Evolutionary conservation across 371 early-diverging fungal species (phyloP), one percentile per base, ranked within the genome.

Genomic region (Lichtheimia hyalospora): DNA sequence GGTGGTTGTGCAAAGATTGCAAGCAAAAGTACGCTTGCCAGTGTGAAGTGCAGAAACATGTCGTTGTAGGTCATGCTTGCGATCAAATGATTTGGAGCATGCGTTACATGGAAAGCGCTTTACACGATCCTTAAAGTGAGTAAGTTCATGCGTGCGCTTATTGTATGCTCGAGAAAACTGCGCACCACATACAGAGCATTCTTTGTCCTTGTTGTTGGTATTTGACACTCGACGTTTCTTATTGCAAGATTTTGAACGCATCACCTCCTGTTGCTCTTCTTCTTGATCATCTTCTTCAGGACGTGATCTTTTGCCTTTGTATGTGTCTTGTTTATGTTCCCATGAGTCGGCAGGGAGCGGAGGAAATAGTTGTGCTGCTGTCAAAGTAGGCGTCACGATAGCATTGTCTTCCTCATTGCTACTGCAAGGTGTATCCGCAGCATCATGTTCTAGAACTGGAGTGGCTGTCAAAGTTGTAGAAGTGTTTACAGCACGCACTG

Each of bases 21-120:
- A 91, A 27, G 51, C 57, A 64, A 73, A 77, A 18, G 74, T 65
- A 18, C 84, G 75, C 64, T 82, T 79, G 18, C 77, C 77, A 42
- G 75, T 63, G 56, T 89, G 89, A 24, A 85, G 85, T 3, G 84
- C 81, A 12, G 76, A 77, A 24, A 82, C 62, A 64, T 94, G 93
- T 18, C 95, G 80, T 61, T 87, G 84, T 50, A 89, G 70, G 64
- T 94, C 89, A 49, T 88, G 84, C 49, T 79, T 81, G 48, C 90
- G 80, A n/a, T 82, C 82, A 67, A 89, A 90, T 1, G 70, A 57
- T 54, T 80, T 82, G 14, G 52, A 57, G 44, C 90, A 89, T 0
- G 66, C 54, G 1, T 67, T 51, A 62, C 92, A 92, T 20, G 51
- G 20, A 68, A 81, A 89, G 5, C 80, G 84, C 55, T 84, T 85